phyloP scores from a whole-genome alignment of 148 eudicot genomes.

The Agrostemma githago region DNA sequence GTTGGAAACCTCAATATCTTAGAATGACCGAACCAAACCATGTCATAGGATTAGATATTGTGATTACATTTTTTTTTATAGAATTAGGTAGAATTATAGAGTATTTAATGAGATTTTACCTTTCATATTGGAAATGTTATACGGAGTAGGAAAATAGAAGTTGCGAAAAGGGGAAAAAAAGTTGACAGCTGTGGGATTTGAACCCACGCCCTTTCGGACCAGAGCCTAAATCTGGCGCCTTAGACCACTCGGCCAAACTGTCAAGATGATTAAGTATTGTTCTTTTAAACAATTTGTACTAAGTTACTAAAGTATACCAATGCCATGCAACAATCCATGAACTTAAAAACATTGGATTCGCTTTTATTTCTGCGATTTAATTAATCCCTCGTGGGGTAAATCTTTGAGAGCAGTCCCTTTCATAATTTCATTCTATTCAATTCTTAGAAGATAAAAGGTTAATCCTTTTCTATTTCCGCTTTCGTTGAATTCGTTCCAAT shows the following conservation, averaged over 20 bases:
- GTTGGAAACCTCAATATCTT: no score
- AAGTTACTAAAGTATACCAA: no score
- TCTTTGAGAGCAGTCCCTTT: slow-evolving; percentile 16
- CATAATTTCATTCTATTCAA: slow-evolving; percentile 1
- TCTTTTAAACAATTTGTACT: no score
- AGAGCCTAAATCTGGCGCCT: slow-evolving; percentile 67
- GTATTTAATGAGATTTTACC: no score
- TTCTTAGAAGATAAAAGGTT: not conserved
- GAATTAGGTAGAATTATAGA: no score
- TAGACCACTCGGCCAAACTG: slow-evolving; percentile 62
- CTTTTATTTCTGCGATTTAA: not conserved
- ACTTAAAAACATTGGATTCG: not conserved
- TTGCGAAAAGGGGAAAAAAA: no score
- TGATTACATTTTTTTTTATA: no score
- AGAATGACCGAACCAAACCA: no score
- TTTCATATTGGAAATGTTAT: no score
- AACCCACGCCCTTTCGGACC: slow-evolving; percentile 68
- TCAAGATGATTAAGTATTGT: not conserved
- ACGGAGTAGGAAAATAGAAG: no score
- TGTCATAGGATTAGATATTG: no score
- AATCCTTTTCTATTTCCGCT: not conserved
- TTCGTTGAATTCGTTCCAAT: no score
- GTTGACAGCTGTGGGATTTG: slow-evolving; percentile 53
- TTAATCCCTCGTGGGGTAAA: not conserved
- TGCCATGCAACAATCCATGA: not conserved